These are phyloP conservation scores for Pseudocercospora fuligena DNA, from an alignment of 2,329 filamentous ascomycete species.

Conservation along the genomic window DNA sequence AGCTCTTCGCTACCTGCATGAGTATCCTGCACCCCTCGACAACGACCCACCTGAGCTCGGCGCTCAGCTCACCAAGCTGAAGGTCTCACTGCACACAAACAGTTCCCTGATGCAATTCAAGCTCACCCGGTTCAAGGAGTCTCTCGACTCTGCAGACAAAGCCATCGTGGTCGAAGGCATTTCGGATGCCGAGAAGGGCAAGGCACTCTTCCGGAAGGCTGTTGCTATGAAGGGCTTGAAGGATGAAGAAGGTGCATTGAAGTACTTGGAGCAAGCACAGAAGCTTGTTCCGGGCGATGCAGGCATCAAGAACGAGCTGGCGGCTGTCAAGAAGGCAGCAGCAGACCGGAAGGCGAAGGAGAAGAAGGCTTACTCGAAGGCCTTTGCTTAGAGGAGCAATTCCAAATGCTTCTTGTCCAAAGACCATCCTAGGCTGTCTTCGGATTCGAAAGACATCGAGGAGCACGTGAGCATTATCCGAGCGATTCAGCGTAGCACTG, in stretches of 20 bases:
- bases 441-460: neutral
- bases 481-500: slow-evolving; percentile 14
- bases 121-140: slow-evolving; percentile 72
- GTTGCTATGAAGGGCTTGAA: slow-evolving; percentile 75
- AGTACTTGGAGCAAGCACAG: slow-evolving; percentile 50
- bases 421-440: neutral
- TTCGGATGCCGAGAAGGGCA: slow-evolving; percentile 79
- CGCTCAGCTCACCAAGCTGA: slow-evolving; percentile 70
- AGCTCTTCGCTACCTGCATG: slow-evolving; percentile 84
- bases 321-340: slow-evolving; percentile 75
- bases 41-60: slow-evolving; percentile 72
- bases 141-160: slow-evolving; percentile 69
- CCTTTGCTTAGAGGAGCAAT: slow-evolving; percentile 61
- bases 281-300: slow-evolving; percentile 68
- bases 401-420: neutral
- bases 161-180: slow-evolving; percentile 71
- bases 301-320: slow-evolving; percentile 75
- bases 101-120: slow-evolving; percentile 85
- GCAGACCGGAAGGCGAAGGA: slow-evolving; percentile 80
- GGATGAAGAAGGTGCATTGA: slow-evolving; percentile 77
- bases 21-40: slow-evolving; percentile 73
- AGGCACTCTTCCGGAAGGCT: slow-evolving; percentile 84
- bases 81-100: slow-evolving; percentile 88
- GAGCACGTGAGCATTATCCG: slow-evolving; percentile 2
- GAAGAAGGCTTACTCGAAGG: slow-evolving; percentile 91